A percentile compares a stretch with the other conserved stretches of the same genome.
phyloP scores from a whole-genome alignment of 1,139 yeast species.

The Lodderomyces orthopsilosis region DNA sequence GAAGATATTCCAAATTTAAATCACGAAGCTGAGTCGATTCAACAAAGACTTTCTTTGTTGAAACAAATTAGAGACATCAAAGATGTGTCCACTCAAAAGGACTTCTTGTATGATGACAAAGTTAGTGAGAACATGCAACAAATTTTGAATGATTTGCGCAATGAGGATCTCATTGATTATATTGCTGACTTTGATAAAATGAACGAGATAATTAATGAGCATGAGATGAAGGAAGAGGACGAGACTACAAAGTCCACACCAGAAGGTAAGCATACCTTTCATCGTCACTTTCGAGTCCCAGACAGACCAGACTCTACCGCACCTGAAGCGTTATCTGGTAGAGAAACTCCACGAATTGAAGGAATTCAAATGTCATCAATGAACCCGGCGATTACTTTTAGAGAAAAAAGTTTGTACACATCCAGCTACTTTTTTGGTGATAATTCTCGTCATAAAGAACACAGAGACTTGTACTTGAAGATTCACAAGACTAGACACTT shows the following conservation, averaged over 20 bases:
- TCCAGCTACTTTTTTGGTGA: constrained; percentile 58
- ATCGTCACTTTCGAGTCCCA: not conserved
- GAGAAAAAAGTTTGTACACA: constrained; percentile 59
- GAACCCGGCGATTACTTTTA: constrained; percentile 51
- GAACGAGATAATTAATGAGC: constrained; percentile 9
- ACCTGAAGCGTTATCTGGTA: constrained; percentile 25
- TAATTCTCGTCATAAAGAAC: constrained; percentile 44
- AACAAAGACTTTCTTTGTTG: constrained; percentile 32
- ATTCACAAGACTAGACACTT: constrained; percentile 61
- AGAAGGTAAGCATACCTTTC: constrained; percentile 1
- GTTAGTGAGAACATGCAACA: constrained; percentile 36
- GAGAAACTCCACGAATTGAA: constrained; percentile 43
- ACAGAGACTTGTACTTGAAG: constrained; percentile 52
- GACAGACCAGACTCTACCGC: constrained; percentile 16
- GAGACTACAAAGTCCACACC: constrained; percentile 18
- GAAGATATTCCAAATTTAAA: constrained; percentile 43
- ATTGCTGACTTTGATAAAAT: constrained; percentile 19
- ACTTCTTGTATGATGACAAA: constrained; percentile 27
- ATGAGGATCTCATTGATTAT: constrained; percentile 18
- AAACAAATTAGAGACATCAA: constrained; percentile 30
- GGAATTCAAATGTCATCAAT: constrained; percentile 44
- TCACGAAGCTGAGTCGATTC: constrained; percentile 34
- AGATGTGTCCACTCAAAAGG: constrained; percentile 21
- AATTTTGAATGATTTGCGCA: constrained; percentile 39
- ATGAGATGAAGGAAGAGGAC: constrained; percentile 17